Evolutionary conservation across 805 yeast species (phyloP).

Genomic region (Kluyveromyces starmeri): DNA sequence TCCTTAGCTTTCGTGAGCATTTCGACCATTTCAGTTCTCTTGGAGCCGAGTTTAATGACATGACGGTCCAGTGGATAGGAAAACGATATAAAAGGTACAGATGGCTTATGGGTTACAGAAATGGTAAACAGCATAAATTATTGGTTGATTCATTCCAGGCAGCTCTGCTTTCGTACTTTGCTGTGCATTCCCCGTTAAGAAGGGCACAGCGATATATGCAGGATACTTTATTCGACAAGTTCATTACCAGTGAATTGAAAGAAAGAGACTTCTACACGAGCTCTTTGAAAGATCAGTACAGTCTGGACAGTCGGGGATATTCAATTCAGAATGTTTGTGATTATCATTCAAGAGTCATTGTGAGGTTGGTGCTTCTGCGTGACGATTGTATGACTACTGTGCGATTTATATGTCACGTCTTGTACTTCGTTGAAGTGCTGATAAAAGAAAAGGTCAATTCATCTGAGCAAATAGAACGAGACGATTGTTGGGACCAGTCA

Average conservation of each 20-base stretch:
- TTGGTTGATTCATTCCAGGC: conserved; percentile 15
- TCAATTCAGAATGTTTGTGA: background rate
- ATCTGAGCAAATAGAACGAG: too few relatives aligned
- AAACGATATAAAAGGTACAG: background rate
- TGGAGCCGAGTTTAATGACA: background rate
- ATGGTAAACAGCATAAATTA: background rate
- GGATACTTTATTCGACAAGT: conserved; percentile 2
- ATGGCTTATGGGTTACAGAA: conserved; percentile 4
- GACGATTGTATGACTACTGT: background rate
- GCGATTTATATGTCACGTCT: background rate
- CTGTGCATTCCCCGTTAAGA: conserved; percentile 4
- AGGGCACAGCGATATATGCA: background rate
- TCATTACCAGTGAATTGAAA: background rate
- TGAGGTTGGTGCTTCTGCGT: conserved; percentile 1
- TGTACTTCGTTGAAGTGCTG: background rate
- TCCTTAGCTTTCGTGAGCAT: background rate
- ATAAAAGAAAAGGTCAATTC: background rate
- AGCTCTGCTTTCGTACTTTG: conserved; percentile 14
- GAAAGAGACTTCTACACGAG: background rate
- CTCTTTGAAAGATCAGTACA: background rate
- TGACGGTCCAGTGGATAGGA: conserved; percentile 1
- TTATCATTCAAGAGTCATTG: conserved; percentile 1
- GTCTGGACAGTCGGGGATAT: background rate
- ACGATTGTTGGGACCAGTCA: too few relatives aligned
- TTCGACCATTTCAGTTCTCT: conserved; percentile 1